phyloP scores from a whole-genome alignment of 2,329 filamentous ascomycete species.

The Xylaria sp. region DNA sequence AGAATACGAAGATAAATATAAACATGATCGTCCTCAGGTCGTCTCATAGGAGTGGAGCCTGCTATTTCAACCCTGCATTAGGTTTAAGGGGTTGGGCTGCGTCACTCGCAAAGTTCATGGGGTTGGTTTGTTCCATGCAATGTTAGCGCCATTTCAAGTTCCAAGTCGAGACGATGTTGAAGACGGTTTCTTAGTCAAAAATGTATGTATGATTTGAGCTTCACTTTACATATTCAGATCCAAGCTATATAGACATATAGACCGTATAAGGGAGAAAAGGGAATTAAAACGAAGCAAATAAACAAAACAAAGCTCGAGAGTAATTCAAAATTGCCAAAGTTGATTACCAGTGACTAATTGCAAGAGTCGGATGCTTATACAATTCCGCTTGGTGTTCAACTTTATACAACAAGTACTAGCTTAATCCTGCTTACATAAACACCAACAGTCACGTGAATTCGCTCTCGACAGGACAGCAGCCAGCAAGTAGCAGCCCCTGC shows the following conservation, averaged over 20 bases:
- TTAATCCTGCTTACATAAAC: constrained; percentile 24
- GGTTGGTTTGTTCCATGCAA: not conserved
- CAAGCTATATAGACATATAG: not conserved
- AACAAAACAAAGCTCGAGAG: not conserved
- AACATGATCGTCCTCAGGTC: not conserved
- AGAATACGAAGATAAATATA: too few relatives aligned
- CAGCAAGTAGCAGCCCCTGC: constrained; percentile 25
- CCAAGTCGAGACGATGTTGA: not conserved
- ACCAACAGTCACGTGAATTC: constrained; percentile 19
- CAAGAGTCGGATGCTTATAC: too few relatives aligned
- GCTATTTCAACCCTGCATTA: constrained; percentile 4
- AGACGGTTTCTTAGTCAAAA: not conserved
- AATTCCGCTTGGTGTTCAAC: not conserved
- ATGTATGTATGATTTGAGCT: not conserved
- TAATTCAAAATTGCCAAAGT: not conserved
- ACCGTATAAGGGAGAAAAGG: not conserved
- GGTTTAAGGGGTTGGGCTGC: constrained; percentile 11
- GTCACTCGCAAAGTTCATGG: constrained; percentile 1
- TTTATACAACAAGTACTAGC: not conserved
- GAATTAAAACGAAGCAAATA: too few relatives aligned
- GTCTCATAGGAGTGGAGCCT: not conserved
- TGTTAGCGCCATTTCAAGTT: not conserved
- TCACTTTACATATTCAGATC: not conserved
- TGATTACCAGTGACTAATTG: too few relatives aligned
- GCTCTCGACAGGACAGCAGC: constrained; percentile 7